Evolutionary conservation across 1,284 basidiomycete species (phyloP), one percentile per base, ranked within the genome.

Genomic region (Irpex sp.): DNA sequence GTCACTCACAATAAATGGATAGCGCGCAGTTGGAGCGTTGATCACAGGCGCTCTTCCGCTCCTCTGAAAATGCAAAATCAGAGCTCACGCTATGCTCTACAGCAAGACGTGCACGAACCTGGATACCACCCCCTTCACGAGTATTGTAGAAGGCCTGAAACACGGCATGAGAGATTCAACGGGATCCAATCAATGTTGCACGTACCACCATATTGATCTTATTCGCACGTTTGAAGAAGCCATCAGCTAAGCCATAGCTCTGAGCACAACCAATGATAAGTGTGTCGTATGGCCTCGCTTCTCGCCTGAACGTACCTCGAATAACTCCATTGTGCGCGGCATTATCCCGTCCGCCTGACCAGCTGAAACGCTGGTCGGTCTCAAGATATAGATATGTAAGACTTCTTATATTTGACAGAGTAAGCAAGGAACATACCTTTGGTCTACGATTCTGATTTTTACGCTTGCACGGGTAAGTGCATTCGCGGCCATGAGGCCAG

Each of bases 281-380:
- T 27, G 27, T 27, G 27, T 43, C 11, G 32, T 38, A 43, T n/a
- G 42, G 43, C 11, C n/a, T 11, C 9, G 20, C 27, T 58, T 32
- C 60, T 66, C n/a, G 65, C 22, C 44, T 42, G 32, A 7, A 49
- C 76, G 43, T 62, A 89, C 92, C 86, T 94, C 90, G 38, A 96
- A 81, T 10, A 95, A 89, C 80, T 96, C 94, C 65, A 94, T 88
- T 0, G 92, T 93, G 60, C 93, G 86, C 1, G 92, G 92, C 78
- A 93, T 91, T 67, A 95, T 91, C 4, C 93, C 94, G 77, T 96
- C 94, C 0, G 93, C 94, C 76, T 95, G 93, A 18, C 94, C 94
- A 5, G 89, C 88, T 58, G 84, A 76, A n/a, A 93, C 86, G 75
- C 87, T 90, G n/a, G 75, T 71, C 4, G 90, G 85, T 72, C 92